These are phyloP conservation scores for Xylariaceae sp. DNA, from an alignment of 2,329 filamentous ascomycete genomes.

Conservation along the genomic window DNA sequence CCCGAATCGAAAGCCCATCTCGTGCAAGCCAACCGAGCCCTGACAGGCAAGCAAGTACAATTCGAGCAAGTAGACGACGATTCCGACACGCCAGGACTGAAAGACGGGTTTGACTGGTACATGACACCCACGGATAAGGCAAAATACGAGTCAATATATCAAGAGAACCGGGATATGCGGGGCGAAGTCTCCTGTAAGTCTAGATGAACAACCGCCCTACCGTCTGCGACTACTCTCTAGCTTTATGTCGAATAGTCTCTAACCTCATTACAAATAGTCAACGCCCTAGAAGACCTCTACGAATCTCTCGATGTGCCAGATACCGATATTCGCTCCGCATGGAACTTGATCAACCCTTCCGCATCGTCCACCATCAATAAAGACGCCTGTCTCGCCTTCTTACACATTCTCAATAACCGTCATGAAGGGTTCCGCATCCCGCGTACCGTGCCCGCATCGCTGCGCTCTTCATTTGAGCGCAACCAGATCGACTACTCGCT, in stretches of 20 bases:
- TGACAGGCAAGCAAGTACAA: conserved; percentile 72
- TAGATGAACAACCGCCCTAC: not conserved
- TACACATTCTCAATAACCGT: conserved; percentile 93
- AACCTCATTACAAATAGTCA: conserved; percentile 47
- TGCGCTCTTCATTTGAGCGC: conserved; percentile 87
- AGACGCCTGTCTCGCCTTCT: conserved; percentile 88
- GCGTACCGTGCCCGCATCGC: conserved; percentile 82
- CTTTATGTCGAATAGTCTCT: too few relatives aligned
- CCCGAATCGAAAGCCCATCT: conserved; percentile 92
- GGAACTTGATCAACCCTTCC: conserved; percentile 96
- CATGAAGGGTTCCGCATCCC: conserved; percentile 95
- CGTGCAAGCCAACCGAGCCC: conserved; percentile 74
- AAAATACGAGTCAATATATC: conserved; percentile 98
- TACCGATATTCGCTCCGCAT: conserved; percentile 82
- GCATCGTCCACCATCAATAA: conserved; percentile 82
- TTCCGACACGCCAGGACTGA: conserved; percentile 75
- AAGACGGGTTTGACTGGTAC: conserved; percentile 99
- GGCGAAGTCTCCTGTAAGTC: conserved; percentile 75
- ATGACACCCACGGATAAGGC: conserved; percentile 88
- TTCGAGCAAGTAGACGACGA: conserved; percentile 86
- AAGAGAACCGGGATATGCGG: conserved; percentile 80
- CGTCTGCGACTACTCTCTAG: not conserved
- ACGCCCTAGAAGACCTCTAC: conserved; percentile 78
- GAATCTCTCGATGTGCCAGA: conserved; percentile 70
- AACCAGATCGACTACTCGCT: conserved; percentile 96